phyloP scores from a whole-genome alignment of 306 rosid genomes.

The Rosa lucieae region DNA sequence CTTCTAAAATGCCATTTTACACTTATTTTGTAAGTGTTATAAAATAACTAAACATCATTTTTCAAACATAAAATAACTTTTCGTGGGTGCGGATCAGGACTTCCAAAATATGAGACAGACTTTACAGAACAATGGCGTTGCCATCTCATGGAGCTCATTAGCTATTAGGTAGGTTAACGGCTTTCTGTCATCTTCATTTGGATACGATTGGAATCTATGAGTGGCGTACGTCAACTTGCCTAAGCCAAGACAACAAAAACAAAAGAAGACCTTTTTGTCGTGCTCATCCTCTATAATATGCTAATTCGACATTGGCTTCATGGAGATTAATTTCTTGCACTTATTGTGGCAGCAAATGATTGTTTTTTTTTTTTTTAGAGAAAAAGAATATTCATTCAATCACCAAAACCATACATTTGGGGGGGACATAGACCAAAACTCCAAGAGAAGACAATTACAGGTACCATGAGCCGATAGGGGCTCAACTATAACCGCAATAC shows the following conservation, averaged over 20 bases:
- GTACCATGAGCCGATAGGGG: too few relatives aligned
- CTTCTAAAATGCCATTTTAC: background rate
- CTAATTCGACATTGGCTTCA: constrained; percentile 12
- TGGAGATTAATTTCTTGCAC: background rate
- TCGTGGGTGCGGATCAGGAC: background rate
- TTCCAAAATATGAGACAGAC: background rate
- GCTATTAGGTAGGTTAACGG: background rate
- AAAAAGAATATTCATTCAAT: too few relatives aligned
- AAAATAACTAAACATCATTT: background rate
- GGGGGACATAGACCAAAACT: too few relatives aligned
- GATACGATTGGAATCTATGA: constrained; percentile 6
- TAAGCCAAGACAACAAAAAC: background rate
- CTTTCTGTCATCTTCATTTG: constrained; percentile 15
- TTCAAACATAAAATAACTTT: background rate
- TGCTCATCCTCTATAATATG: background rate
- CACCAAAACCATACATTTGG: too few relatives aligned
- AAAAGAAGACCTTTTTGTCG: background rate
- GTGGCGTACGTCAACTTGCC: background rate
- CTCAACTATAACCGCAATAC: too few relatives aligned
- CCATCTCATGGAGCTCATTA: background rate
- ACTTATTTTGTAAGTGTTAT: too few relatives aligned
- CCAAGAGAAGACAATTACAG: too few relatives aligned
- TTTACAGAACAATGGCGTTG: background rate
- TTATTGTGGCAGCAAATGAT: background rate
- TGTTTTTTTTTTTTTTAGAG: too few relatives aligned